Conservation (phyloP, 2,329 filamentous ascomycete genomes). For the Fusarium lyarnte region DNA sequence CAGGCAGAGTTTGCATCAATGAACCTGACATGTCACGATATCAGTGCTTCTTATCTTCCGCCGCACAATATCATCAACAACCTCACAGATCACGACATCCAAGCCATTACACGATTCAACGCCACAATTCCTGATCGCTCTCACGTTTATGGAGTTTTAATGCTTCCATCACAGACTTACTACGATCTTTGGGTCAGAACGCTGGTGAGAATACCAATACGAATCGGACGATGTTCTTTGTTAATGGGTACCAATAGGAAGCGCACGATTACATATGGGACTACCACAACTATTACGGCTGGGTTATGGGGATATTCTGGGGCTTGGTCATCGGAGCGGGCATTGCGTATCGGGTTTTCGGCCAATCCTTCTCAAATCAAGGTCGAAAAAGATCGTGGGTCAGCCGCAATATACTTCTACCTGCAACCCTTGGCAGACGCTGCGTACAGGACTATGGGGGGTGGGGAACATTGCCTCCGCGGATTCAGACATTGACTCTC, state of each 20-base stretch:
- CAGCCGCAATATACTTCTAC: neutral
- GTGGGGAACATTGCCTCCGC: conserved; percentile 4
- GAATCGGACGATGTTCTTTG: fast-evolving
- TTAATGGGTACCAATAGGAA: neutral
- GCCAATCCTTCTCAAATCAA: fast-evolving
- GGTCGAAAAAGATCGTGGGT: neutral
- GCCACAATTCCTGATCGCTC: neutral
- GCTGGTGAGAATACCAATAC: neutral
- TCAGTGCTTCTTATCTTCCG: neutral
- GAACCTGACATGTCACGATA: conserved; percentile 3
- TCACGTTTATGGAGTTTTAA: neutral
- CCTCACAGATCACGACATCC: neutral
- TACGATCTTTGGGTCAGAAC: conserved; percentile 1
- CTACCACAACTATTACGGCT: conserved; percentile 5
- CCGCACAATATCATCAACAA: neutral
- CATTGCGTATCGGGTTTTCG: fast-evolving
- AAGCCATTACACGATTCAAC: neutral
- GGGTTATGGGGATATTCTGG: conserved; percentile 9
- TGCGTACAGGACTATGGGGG: conserved; percentile 8
- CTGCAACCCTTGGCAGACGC: neutral
- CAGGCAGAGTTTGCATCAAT: neutral
- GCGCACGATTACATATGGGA: conserved; percentile 10
- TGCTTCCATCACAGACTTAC: neutral
- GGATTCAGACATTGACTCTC: neutral
- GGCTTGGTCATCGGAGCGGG: neutral